These are phyloP conservation scores for Apium graveolens DNA, from an alignment of 129 eudicot genomes.

Conservation along the genomic window DNA sequence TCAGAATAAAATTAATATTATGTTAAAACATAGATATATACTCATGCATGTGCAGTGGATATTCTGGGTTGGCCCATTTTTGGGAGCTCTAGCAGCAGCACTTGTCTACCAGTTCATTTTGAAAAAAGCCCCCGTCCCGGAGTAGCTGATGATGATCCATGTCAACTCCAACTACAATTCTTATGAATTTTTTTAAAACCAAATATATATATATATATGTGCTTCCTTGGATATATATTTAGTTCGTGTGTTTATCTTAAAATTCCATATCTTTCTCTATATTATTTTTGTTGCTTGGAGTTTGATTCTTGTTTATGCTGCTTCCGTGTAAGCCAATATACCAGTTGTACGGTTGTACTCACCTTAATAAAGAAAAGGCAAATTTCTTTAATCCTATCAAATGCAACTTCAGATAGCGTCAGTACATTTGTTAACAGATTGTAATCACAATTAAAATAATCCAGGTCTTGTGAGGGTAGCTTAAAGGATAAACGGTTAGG, in stretches of 20 bases:
- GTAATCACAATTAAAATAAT: not conserved
- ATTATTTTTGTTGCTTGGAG: not conserved
- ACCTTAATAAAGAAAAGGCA: not conserved
- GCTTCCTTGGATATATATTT: not conserved
- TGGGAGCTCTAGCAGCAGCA: constrained; percentile 31
- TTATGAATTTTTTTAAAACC: not conserved
- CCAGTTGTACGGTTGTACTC: not conserved
- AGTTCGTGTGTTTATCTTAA: not conserved
- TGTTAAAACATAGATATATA: not conserved
- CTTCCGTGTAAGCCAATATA: not conserved
- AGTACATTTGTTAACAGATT: too few species aligned
- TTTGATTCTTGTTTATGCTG: not conserved
- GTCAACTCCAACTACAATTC: not conserved
- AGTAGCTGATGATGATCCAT: not conserved
- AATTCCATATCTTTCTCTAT: too few species aligned
- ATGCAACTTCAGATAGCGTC: not conserved
- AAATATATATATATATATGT: too few species aligned
- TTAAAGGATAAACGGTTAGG: too few species aligned
- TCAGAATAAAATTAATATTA: too few species aligned
- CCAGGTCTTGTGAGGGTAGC: too few species aligned
- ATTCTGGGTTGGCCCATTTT: constrained; percentile 34
- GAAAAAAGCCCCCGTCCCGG: not conserved
- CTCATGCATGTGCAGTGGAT: constrained; percentile 20
- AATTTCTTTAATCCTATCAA: too few species aligned
- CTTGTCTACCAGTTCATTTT: constrained; percentile 19